Conservation (phyloP, 106 monocot genomes). For the Agapanthus africanus region DNA sequence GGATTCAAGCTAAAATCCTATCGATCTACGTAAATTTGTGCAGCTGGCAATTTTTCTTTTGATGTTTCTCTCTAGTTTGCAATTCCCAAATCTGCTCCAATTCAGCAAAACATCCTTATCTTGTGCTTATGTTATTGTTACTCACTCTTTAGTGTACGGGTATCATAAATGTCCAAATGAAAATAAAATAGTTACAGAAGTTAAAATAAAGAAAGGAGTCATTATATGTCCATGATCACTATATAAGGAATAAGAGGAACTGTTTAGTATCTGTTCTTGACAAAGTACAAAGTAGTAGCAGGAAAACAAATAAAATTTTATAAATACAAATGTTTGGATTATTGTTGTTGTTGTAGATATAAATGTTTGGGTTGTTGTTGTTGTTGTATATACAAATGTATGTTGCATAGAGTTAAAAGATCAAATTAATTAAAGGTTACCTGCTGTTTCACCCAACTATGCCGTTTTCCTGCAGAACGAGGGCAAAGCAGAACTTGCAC, state of each 20-base stretch:
- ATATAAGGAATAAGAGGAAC: neutral
- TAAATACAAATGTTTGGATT: neutral
- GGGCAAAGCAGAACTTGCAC: slow-evolving; percentile 87
- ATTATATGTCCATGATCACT: too few relatives aligned
- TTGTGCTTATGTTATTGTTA: too few relatives aligned
- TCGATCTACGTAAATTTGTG: too few relatives aligned
- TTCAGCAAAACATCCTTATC: too few relatives aligned
- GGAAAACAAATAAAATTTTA: neutral
- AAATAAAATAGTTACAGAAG: too few relatives aligned
- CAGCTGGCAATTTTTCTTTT: too few relatives aligned
- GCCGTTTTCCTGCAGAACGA: slow-evolving; percentile 85
- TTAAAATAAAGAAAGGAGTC: too few relatives aligned
- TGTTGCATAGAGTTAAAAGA: neutral
- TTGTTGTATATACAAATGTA: neutral
- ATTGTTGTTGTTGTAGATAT: neutral
- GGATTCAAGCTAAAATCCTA: too few relatives aligned
- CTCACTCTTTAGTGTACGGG: too few relatives aligned
- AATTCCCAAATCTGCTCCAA: too few relatives aligned
- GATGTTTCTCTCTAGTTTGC: too few relatives aligned
- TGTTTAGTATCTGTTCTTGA: neutral
- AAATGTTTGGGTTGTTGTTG: neutral
- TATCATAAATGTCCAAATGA: too few relatives aligned
- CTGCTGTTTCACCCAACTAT: slow-evolving; percentile 73
- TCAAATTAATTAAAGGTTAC: slow-evolving; percentile 20
- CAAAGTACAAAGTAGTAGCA: neutral